Percentiles rank a stretch among this genome's conserved stretches.
Evolutionary conservation across 1,284 basidiomycete species (phyloP).

Genomic region (Wallemia hederae): DNA sequence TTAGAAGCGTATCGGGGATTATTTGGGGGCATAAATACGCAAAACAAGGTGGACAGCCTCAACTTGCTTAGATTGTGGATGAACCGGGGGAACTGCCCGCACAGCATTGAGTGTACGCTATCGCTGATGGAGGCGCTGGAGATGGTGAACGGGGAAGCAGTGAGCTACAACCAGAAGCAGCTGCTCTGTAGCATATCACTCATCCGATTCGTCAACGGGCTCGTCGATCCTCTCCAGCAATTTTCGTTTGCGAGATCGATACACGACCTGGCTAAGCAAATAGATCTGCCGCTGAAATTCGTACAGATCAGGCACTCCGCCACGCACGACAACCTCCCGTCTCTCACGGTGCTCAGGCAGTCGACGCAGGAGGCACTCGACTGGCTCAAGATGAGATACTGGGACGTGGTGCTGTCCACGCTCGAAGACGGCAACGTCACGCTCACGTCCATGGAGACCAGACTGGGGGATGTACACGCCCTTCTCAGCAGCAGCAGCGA

Average conservation of each 20-base stretch:
- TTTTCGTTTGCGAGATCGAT: constrained; percentile 70
- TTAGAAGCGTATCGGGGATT: background rate
- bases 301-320: constrained; percentile 85
- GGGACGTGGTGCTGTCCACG: background rate
- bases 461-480: background rate
- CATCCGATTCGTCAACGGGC: constrained; percentile 55
- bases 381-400: background rate
- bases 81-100: constrained; percentile 8
- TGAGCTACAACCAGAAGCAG: background rate
- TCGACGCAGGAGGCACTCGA: constrained; percentile 35
- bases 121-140: constrained; percentile 8
- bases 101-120: constrained; percentile 9
- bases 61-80: constrained; percentile 11
- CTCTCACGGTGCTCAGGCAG: constrained; percentile 44
- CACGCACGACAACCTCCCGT: constrained; percentile 84
- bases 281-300: constrained; percentile 61
- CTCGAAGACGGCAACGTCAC: background rate
- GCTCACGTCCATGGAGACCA: background rate
- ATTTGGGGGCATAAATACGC: constrained; percentile 3
- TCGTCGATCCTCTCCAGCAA: constrained; percentile 76
- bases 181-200: constrained; percentile 4
- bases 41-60: constrained; percentile 30
- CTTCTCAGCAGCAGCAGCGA: too few species aligned
- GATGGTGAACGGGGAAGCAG: constrained; percentile 3
- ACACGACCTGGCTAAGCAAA: constrained; percentile 51